Evolutionary conservation across 768 basidiomycete genomes (phyloP), one percentile per base, ranked within the genome.

Genomic region (Terana coerulea): DNA sequence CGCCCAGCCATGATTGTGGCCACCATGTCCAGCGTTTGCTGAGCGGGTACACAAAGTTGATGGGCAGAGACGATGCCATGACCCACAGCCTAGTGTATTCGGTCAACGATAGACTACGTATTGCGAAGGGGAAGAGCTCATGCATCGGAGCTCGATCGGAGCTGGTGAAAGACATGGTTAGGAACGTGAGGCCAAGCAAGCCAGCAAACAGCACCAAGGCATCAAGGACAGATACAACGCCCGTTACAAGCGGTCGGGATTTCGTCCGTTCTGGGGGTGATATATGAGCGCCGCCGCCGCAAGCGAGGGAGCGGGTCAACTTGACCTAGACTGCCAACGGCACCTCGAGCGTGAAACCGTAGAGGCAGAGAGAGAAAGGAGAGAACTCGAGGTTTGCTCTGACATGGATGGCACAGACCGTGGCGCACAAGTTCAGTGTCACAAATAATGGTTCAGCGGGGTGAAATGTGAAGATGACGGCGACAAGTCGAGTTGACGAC

Each of bases 11-110:
- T 0, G 79, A 79, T 57, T 83, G 81, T 0, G 81, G 81, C 80
- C 80, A 83, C 55, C 81, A 66, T 0, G 81, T 83, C 34, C 75
- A 63, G 5, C 80, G 72, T 56, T 83, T 83, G 45, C 80, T 66
- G 15, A 82, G 67, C 7, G 81, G 81, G 61, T 78, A 80, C 35
- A 37, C 34, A 9, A 56, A 41, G 3, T 55, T 53, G 41, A 61
- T 44, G n/a, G 59, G 51, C 10, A 63, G 46, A 22, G 59, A 47
- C 28, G 54, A 52, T 34, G 57, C n/a, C 40, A 61, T 34, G 15
- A 53, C 58, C 7, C 54, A 52, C 42, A 41, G 53, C 24, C 57
- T 56, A 40, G 31, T 22, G 33, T 35, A 48, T 36, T 48, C 50
- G 15, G 49, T 47, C 9, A 49, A 49, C 41, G 52, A 44, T 50